A percentile compares a stretch with the other conserved stretches of the same genome.
phyloP scores from a whole-genome alignment of 768 basidiomycete species.

The Tricholoma terreum region DNA sequence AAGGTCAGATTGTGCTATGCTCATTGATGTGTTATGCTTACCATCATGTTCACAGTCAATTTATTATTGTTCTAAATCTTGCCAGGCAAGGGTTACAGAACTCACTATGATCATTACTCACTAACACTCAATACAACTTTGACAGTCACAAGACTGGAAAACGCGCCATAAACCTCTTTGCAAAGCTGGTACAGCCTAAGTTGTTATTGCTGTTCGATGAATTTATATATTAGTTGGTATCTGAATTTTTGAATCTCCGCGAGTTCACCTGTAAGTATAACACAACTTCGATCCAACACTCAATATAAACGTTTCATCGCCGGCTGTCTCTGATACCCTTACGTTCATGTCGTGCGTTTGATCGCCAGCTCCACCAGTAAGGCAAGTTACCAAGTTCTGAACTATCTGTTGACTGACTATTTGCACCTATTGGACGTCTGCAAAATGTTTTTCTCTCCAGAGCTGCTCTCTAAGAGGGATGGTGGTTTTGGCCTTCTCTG shows the following conservation, averaged over 20 bases:
- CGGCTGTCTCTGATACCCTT: no score
- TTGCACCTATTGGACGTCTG: neutral
- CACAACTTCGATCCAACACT: no score
- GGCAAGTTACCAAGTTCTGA: neutral
- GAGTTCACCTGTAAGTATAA: neutral
- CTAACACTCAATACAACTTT: neutral
- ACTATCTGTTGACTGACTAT: neutral
- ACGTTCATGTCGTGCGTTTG: neutral
- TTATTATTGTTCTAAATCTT: constrained; percentile 10
- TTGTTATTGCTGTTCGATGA: neutral
- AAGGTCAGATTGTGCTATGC: constrained; percentile 14
- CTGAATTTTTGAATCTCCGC: neutral
- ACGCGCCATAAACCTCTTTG: constrained; percentile 5
- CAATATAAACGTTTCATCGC: no score
- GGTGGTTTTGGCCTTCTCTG: constrained; percentile 89
- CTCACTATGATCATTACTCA: neutral
- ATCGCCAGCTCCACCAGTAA: neutral
- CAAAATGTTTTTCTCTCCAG: constrained; percentile 83
- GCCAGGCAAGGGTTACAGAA: constrained; percentile 3
- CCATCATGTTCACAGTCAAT: constrained; percentile 1
- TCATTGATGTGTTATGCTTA: neutral
- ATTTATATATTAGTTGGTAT: neutral
- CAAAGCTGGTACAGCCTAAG: neutral
- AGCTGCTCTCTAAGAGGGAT: constrained; percentile 76
- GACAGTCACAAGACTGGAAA: constrained; percentile 5